Evolutionary conservation across 2,329 filamentous ascomycete genomes (phyloP).

Genomic region (Hymenoscyphus fructigenus): DNA sequence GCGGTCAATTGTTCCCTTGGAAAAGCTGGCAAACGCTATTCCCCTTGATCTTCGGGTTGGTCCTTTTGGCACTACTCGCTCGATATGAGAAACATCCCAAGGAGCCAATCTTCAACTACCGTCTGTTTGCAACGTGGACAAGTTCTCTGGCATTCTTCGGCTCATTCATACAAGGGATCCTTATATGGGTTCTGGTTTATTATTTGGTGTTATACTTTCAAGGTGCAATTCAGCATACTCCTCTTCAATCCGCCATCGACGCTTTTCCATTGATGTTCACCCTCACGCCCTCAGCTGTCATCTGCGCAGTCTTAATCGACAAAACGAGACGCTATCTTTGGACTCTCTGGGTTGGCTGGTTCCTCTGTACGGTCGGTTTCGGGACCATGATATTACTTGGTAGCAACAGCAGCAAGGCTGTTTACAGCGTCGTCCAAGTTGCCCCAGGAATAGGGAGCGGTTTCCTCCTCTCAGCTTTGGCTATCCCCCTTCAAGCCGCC

Average conservation of each 20-base stretch:
- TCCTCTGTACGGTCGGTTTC: conserved; percentile 52
- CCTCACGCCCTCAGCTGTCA: conserved; percentile 56
- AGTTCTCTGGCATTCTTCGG: conserved; percentile 32
- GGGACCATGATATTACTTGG: conserved; percentile 41
- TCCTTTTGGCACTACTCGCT: conserved; percentile 50
- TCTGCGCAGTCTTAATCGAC: conserved; percentile 46
- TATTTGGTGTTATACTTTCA: conserved; percentile 50
- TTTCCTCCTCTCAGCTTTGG: conserved; percentile 53
- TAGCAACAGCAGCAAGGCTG: not conserved
- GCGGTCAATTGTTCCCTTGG: conserved; percentile 64
- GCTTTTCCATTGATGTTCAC: conserved; percentile 59
- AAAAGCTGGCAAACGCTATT: conserved; percentile 57
- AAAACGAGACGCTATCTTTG: conserved; percentile 46
- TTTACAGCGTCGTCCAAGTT: not conserved
- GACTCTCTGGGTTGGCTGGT: conserved; percentile 60
- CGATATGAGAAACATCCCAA: not conserved
- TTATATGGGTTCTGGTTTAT: conserved; percentile 51
- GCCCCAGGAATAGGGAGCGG: conserved; percentile 8
- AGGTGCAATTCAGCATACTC: conserved; percentile 49
- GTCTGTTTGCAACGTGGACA: conserved; percentile 2
- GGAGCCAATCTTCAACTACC: conserved; percentile 4
- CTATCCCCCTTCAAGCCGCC: conserved; percentile 38
- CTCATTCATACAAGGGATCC: conserved; percentile 49
- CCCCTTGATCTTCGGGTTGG: conserved; percentile 54
- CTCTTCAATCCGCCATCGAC: conserved; percentile 52